Evolutionary conservation across 352 stramenopile species (phyloP).

Genomic region (Pythium phragmitis): DNA sequence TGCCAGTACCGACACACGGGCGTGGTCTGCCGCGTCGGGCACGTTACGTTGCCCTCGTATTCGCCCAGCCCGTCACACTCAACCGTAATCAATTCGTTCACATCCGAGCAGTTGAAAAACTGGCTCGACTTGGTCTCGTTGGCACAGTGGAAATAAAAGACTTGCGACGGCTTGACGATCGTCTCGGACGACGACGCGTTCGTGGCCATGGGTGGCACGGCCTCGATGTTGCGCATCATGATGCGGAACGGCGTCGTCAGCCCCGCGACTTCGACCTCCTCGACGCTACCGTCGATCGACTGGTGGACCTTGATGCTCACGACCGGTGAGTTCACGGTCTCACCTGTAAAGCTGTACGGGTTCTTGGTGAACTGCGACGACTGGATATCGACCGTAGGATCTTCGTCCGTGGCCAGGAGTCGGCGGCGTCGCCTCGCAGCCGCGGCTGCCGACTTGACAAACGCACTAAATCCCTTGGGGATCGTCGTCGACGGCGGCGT

Average conservation of each 20-base stretch:
- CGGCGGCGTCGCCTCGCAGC: conserved; percentile 16
- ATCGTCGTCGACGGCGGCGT: conserved; percentile 48
- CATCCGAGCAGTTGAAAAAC: conserved; percentile 51
- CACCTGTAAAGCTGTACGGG: conserved; percentile 52
- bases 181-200: not conserved
- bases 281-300: conserved; percentile 17
- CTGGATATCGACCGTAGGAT: conserved; percentile 59
- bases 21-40: conserved; percentile 34
- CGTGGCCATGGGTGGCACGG: conserved; percentile 24
- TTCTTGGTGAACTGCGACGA: conserved; percentile 68
- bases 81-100: conserved; percentile 37
- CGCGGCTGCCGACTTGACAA: conserved; percentile 23
- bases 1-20: conserved; percentile 71
- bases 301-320: conserved; percentile 60
- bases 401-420: conserved; percentile 24
- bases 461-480: conserved; percentile 48
- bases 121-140: conserved; percentile 50
- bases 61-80: conserved; percentile 49
- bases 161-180: conserved; percentile 20
- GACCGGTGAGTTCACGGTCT: conserved; percentile 50
- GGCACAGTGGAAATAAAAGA: conserved; percentile 44
- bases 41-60: conserved; percentile 50
- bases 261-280: conserved; percentile 36
- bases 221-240: conserved; percentile 49
- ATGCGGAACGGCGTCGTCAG: conserved; percentile 48